Conservation (phyloP, 1,139 yeast species). For the Hyphopichia burtonii region DNA sequence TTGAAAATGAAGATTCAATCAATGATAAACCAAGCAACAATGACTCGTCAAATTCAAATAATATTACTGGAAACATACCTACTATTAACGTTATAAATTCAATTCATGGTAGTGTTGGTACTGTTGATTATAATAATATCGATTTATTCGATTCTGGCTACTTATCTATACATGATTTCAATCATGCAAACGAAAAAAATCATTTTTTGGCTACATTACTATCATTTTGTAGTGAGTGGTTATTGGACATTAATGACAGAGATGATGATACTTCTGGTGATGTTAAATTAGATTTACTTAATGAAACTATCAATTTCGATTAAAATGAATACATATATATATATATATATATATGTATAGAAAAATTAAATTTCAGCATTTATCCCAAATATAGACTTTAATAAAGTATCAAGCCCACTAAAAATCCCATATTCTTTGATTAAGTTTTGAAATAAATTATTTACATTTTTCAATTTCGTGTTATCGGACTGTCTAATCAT, state of each 20-base stretch:
- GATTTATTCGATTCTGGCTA: slow-evolving; percentile 14
- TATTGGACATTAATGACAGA: slow-evolving; percentile 6
- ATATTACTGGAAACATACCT: background rate
- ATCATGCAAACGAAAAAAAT: slow-evolving; percentile 32
- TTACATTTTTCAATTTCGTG: background rate
- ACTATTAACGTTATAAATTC: slow-evolving; percentile 1
- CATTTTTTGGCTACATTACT: slow-evolving; percentile 28
- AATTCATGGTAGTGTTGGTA: slow-evolving; percentile 2
- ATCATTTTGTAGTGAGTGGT: slow-evolving; percentile 27
- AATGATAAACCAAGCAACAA: slow-evolving; percentile 1
- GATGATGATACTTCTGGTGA: background rate
- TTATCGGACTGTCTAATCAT: slow-evolving; percentile 6
- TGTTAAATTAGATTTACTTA: slow-evolving; percentile 25
- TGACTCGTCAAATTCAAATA: background rate
- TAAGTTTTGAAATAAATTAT: slow-evolving; percentile 19
- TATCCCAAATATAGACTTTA: slow-evolving; percentile 21
- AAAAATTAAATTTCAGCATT: slow-evolving; percentile 1
- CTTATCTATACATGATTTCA: slow-evolving; percentile 37
- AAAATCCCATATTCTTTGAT: slow-evolving; percentile 25
- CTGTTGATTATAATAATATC: slow-evolving; percentile 1
- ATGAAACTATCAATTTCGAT: slow-evolving; percentile 11
- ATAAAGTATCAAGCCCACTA: slow-evolving; percentile 21
- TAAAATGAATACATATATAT: background rate
- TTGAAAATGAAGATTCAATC: slow-evolving; percentile 6
- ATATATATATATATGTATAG: background rate